Evolutionary conservation across 345 rosid species (phyloP).

Genomic region (Sapria himalayana): DNA sequence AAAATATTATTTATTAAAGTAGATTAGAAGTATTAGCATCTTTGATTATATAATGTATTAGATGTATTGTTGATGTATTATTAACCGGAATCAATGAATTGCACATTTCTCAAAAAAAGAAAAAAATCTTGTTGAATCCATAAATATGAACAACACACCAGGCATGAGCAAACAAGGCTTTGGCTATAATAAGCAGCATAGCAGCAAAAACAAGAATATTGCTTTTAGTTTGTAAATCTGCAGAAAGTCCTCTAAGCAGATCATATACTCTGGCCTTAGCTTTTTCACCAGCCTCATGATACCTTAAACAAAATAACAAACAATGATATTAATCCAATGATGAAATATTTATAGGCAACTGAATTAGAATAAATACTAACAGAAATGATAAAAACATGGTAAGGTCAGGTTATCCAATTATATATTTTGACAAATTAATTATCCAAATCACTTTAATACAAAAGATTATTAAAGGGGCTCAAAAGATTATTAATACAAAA

Average conservation of each 20-base stretch:
- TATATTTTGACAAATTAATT: no score
- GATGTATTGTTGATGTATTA: no score
- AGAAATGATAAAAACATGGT: no score
- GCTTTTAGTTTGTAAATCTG: conserved; percentile 58
- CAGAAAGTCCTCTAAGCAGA: conserved; percentile 61
- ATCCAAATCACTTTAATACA: neutral
- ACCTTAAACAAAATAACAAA: conserved; percentile 22
- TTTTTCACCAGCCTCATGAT: conserved; percentile 63
- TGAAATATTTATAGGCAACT: no score
- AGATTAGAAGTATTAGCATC: no score
- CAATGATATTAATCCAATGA: neutral
- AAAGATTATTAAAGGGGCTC: neutral
- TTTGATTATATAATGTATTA: no score
- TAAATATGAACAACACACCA: conserved; percentile 27
- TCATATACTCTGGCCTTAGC: conserved; percentile 61
- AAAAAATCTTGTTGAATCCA: no score
- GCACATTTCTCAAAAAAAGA: no score
- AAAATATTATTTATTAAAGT: no score
- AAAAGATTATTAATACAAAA: neutral
- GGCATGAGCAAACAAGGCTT: conserved; percentile 76
- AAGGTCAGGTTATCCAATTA: no score
- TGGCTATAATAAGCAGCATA: conserved; percentile 76
- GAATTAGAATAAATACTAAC: no score
- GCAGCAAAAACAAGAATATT: conserved; percentile 73
- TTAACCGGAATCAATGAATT: no score